Conservation (phyloP, 1,284 basidiomycete genomes). For the Uromyces viciae-fabae region DNA sequence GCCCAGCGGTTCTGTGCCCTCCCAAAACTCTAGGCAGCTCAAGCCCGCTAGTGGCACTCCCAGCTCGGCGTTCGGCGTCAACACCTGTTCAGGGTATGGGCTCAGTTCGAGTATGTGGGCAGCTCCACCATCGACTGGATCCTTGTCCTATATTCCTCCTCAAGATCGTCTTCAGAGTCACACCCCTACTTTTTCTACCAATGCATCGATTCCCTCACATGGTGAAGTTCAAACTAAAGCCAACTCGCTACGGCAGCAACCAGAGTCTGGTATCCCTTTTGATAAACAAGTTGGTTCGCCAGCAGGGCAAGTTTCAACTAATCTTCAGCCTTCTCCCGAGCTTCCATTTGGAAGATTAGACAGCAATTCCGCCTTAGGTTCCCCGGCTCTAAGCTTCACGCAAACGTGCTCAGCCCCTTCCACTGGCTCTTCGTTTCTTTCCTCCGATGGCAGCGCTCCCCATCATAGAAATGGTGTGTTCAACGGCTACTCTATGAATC, state of each 20-base stretch:
- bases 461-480: slow-evolving; percentile 5
- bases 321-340: background rate
- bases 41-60: background rate
- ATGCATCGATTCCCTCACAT: background rate
- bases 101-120: slow-evolving; percentile 46
- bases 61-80: background rate
- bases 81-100: slow-evolving; percentile 27
- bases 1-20: background rate
- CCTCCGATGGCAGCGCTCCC: slow-evolving; percentile 15
- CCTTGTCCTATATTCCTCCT: background rate
- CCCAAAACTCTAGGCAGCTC: background rate
- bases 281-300: background rate
- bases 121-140: background rate
- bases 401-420: slow-evolving; percentile 40
- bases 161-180: background rate
- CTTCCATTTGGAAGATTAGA: background rate
- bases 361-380: slow-evolving; percentile 5
- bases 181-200: background rate
- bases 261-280: background rate
- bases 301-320: background rate
- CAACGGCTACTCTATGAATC: slow-evolving; percentile 17
- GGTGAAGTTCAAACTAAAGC: background rate
- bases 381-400: slow-evolving; percentile 42
- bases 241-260: background rate
- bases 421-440: slow-evolving; percentile 29